A percentile compares a stretch with the other conserved stretches of the same genome.
phyloP scores from a whole-genome alignment of 805 yeast species.

The Cyberlindnera galapagoensis region DNA sequence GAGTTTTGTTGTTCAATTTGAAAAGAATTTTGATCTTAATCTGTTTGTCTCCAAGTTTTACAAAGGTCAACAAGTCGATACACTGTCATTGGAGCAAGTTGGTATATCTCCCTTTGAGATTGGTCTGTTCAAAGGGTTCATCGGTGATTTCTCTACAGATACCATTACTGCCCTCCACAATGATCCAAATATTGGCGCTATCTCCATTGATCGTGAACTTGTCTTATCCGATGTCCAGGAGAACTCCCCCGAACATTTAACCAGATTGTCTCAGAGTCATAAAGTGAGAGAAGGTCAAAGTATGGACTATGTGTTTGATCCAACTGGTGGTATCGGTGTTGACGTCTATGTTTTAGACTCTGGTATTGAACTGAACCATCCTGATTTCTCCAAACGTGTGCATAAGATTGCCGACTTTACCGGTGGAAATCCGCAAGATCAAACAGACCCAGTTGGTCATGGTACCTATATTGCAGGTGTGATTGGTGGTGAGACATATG shows the following conservation, averaged over 20 bases:
- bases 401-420: constrained; percentile 40
- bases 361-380: constrained; percentile 32
- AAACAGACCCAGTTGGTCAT: constrained; percentile 37
- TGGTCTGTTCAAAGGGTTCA: constrained; percentile 28
- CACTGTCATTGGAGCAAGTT: constrained; percentile 10
- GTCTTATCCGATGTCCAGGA: constrained; percentile 33
- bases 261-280: constrained; percentile 32
- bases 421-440: constrained; percentile 14
- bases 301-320: constrained; percentile 35
- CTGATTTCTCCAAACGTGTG: constrained; percentile 39
- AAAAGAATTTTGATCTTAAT: constrained; percentile 15
- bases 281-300: constrained; percentile 22
- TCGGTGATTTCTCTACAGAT: constrained; percentile 30
- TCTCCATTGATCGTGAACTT: constrained; percentile 30
- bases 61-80: constrained; percentile 7
- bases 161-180: constrained; percentile 27
- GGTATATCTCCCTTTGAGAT: constrained; percentile 22
- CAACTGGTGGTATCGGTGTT: constrained; percentile 34
- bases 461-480: constrained; percentile 55
- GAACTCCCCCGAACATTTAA: constrained; percentile 37
- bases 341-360: constrained; percentile 34
- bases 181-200: constrained; percentile 30
- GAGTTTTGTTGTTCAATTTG: constrained; percentile 24
- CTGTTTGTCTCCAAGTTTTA: constrained; percentile 15
- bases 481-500: constrained; percentile 43